Evolutionary conservation across 192 early-diverging fungal genomes (phyloP).

Genomic region (Mortierella hygrophila): DNA sequence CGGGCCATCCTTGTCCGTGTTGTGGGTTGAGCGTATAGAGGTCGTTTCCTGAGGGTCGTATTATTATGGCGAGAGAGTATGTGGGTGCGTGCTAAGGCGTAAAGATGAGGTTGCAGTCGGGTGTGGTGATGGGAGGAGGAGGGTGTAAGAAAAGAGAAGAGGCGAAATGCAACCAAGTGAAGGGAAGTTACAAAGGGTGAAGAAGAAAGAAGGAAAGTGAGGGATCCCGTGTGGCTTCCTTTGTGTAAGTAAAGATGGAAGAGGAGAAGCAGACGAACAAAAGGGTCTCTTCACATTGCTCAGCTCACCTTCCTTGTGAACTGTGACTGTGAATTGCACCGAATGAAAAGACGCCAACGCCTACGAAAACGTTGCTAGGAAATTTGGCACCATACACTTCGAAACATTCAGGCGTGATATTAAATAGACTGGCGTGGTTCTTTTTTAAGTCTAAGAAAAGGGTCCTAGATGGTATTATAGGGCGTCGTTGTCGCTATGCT

Average conservation of each 20-base stretch:
- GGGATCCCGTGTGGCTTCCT: not conserved
- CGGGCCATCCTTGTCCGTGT: conserved; percentile 57
- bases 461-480: not conserved
- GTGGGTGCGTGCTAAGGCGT: not conserved
- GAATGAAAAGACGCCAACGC: not conserved
- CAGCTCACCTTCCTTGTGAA: not conserved
- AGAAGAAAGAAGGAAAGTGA: not conserved
- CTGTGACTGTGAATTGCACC: not conserved
- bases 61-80: not conserved
- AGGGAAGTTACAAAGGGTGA: not conserved
- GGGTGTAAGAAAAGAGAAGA: not conserved
- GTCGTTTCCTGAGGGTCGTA: not conserved
- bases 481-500: conserved; percentile 8
- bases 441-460: not conserved
- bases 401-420: not conserved
- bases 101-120: not conserved
- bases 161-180: not conserved
- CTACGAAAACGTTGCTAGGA: not conserved
- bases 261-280: not conserved
- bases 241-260: not conserved
- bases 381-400: not conserved
- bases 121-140: not conserved
- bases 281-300: not conserved
- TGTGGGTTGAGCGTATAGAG: not conserved
- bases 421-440: not conserved